Base-by-base conservation (phyloP, 345 rosid species). In the Gossypium anomalum region DNA sequence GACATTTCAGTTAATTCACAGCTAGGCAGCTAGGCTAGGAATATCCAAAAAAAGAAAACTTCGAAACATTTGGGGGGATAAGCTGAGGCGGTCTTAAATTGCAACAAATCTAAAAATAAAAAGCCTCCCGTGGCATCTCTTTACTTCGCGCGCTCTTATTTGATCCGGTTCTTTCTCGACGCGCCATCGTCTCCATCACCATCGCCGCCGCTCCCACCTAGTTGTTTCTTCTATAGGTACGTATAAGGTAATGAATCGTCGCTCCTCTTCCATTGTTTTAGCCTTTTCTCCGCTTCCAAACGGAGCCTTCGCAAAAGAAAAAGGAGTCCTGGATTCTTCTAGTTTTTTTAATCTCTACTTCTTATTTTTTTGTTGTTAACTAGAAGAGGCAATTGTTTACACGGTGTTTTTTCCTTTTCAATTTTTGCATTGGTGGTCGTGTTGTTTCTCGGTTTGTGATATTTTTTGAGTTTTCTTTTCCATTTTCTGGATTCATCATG, bases 21-120 rank as follows among this genome's bases (percentile, higher is more conserved):
- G 56, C 56, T 15, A 15, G 16, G 17, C 17, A 11, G 13, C 53
- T 49, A 14, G 7, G 41, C 38, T 4, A 4, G 56, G 56, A 51
- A 51, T 51, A 51, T 19, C 56, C 16, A 16, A 52, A 52, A 15
- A 16, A 3, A 52, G 4, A 52, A 15, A 15, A 17, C 19, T 15
- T 3, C 6, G 66, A 61, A 61, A 27, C 44, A 19, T n/a, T 64
- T 65, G 23, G 82, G 88, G 86, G 80, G 88, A 68, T 58, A 75
- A 61, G 63, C 74, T n/a, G 61, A 52, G 76, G 78, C 65, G 75
- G 80, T 70, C 68, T 69, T 82, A 13, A 48, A 48, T 48, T 2
- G 17, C 44, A 10, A 44, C 0, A 9, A 38, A 65, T n/a, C 6
- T n/a, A 4, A 64, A 38, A 2, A 64, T 12, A 5, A 17, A 63